A percentile compares a stretch with the other conserved stretches of the same genome.
phyloP scores from a whole-genome alignment of 768 basidiomycete species.

The Asterophora parasitica region DNA sequence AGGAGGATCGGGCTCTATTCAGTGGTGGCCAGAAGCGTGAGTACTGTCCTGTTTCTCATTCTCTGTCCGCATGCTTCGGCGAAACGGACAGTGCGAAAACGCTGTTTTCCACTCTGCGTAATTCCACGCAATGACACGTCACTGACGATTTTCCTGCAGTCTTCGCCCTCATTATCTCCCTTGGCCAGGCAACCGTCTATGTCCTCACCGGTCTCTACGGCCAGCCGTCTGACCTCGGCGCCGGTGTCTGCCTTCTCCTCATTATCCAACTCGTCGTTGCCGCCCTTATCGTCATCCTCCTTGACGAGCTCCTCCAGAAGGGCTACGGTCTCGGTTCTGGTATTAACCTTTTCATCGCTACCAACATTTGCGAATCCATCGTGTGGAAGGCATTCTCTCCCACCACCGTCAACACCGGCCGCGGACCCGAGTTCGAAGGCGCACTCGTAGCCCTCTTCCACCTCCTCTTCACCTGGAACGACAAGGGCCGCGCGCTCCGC shows the following conservation, averaged over 20 bases:
- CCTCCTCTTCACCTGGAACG: conserved; percentile 95
- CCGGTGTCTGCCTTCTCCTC: conserved; percentile 93
- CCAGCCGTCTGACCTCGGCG: conserved; percentile 86
- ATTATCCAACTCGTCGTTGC: conserved; percentile 95
- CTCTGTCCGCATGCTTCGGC: neutral
- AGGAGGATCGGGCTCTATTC: conserved; percentile 95
- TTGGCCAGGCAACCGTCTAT: conserved; percentile 96
- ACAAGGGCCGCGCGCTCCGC: conserved; percentile 93
- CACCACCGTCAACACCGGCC: conserved; percentile 96
- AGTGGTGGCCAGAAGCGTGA: conserved; percentile 95
- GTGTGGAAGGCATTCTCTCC: conserved; percentile 99
- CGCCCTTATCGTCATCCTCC: conserved; percentile 93
- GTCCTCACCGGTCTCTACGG: conserved; percentile 97
- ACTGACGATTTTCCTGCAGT: conserved; percentile 42
- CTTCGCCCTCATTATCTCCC: conserved; percentile 92
- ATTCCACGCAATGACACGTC: neutral
- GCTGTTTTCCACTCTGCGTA: no score
- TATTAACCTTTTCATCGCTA: conserved; percentile 98
- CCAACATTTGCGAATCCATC: conserved; percentile 99
- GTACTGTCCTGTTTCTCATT: conserved; percentile 23
- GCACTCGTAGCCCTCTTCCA: conserved; percentile 97
- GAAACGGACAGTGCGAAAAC: no score
- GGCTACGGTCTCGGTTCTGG: conserved; percentile 98
- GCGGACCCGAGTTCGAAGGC: conserved; percentile 97
- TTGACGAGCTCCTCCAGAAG: conserved; percentile 98